Base-by-base conservation (phyloP, 306 rosid genomes). In the Cucumis cinereus region DNA sequence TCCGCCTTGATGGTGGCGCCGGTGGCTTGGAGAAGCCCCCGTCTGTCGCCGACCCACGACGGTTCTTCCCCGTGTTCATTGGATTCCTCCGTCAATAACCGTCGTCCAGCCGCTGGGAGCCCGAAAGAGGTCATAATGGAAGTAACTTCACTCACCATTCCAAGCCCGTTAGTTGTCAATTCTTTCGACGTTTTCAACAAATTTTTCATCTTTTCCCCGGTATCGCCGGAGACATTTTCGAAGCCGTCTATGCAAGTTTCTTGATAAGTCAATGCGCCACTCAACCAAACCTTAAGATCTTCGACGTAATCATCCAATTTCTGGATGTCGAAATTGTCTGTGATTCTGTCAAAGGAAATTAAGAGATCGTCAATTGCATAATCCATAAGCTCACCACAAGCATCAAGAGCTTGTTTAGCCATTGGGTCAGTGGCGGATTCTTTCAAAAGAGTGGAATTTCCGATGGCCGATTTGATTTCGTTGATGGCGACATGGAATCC, bases 161-260 rank as follows among this genome's bases (percentile, higher is more conserved):
- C 97, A 15, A 91, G 77, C 1, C 90, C 96, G 73, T 91, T 91
- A 77, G 57, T 80, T 4, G 89, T 91, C 14, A 93, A 78, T 80
- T 88, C 85, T 55, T 78, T 45, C 0, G 93, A 77, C 0, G 77
- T 73, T 2, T 88, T 86, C 80, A 93, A 22, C 16, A 60, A 36
- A 17, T 33, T 1, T 4, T 77, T 62, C 96, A 93, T 93, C 24
- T 58, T 80, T 6, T 71, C 76, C 0, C 90, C 92, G 0, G 90
- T 89, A 0, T 86, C 33, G 0, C 90, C 84, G 0, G 79, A 81
- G 0, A 89, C 75, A 79, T 88, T 82, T 30, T 82, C 81, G 35
- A 93, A 93, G 0, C 91, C 97, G 6, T 86, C 90, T 61, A 91
- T 58, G 68, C 97, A 93, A 0, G 96, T 88, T 1, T 83, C 84